These are phyloP conservation scores for Rhodomyrtus psidioides DNA, from an alignment of 441 rosid genomes.

Conservation along the genomic window DNA sequence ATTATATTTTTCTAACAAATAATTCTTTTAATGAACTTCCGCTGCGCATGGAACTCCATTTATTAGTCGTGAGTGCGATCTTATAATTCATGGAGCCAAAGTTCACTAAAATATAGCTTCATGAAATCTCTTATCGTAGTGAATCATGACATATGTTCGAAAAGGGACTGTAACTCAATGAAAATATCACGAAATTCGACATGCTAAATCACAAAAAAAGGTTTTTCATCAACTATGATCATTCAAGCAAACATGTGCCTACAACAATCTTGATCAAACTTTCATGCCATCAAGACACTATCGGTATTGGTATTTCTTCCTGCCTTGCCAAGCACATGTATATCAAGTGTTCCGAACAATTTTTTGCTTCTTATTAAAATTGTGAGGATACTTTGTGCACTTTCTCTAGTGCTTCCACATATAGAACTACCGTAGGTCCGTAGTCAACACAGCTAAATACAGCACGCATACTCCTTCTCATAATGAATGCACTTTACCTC, in stretches of 20 bases:
- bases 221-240: no score
- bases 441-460: neutral
- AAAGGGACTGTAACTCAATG: neutral
- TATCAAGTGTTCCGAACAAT: neutral
- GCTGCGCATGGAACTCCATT: neutral
- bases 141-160: accelerated
- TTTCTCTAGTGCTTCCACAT: neutral
- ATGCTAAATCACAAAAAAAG: neutral
- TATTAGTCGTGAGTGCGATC: neutral
- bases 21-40: no score
- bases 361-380: no score
- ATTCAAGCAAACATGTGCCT: neutral
- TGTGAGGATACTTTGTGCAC: neutral
- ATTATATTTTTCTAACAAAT: no score
- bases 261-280: neutral
- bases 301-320: accelerated
- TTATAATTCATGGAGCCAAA: accelerated
- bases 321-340: neutral
- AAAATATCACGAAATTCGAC: neutral
- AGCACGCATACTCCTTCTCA: neutral
- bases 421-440: neutral
- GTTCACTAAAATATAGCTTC: neutral
- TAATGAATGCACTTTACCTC: neutral
- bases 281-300: neutral
- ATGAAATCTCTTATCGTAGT: neutral